A percentile compares a stretch with the other conserved stretches of the same genome.
Conservation (phyloP, 257 asterid genomes). For the Lavandula angustifolia region DNA sequence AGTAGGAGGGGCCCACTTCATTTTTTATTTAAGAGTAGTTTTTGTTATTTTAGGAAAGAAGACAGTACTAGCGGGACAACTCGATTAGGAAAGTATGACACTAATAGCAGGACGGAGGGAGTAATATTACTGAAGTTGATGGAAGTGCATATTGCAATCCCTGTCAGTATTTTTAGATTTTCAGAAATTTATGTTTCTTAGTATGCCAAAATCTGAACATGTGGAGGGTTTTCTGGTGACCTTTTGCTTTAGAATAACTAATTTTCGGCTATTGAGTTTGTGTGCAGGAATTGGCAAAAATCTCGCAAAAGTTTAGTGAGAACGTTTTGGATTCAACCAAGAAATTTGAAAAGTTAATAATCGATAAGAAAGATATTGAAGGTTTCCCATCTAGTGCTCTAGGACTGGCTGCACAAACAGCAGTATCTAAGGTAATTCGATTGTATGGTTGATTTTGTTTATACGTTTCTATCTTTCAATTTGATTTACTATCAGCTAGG, state of each 20-base stretch:
- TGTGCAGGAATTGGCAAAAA: slow-evolving; percentile 81
- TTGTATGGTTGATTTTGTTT: slow-evolving; percentile 15
- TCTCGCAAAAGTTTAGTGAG: slow-evolving; percentile 85
- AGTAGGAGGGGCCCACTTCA: too few species aligned
- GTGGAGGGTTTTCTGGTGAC: not conserved
- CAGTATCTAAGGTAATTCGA: slow-evolving; percentile 73
- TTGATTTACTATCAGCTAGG: slow-evolving; percentile 22
- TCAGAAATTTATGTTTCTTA: not conserved
- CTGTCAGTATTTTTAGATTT: slow-evolving; percentile 10
- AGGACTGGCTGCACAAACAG: slow-evolving; percentile 98
- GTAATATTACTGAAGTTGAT: slow-evolving; percentile 21
- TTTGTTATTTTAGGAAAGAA: too few species aligned
- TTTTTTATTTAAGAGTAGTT: too few species aligned
- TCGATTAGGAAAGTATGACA: too few species aligned
- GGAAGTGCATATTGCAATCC: slow-evolving; percentile 16
- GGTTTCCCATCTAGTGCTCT: slow-evolving; percentile 88
- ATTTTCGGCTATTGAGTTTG: slow-evolving; percentile 21
- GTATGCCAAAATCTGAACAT: slow-evolving; percentile 15
- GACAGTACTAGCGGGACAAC: too few species aligned
- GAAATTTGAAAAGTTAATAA: slow-evolving; percentile 86
- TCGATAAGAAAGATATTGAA: slow-evolving; percentile 83
- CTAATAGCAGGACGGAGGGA: too few species aligned
- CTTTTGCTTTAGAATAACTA: slow-evolving; percentile 1
- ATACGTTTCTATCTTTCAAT: not conserved
- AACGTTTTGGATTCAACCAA: slow-evolving; percentile 94